Evolutionary conservation across 352 stramenopile genomes (phyloP).

Genomic region (Globisporangium perplexum): DNA sequence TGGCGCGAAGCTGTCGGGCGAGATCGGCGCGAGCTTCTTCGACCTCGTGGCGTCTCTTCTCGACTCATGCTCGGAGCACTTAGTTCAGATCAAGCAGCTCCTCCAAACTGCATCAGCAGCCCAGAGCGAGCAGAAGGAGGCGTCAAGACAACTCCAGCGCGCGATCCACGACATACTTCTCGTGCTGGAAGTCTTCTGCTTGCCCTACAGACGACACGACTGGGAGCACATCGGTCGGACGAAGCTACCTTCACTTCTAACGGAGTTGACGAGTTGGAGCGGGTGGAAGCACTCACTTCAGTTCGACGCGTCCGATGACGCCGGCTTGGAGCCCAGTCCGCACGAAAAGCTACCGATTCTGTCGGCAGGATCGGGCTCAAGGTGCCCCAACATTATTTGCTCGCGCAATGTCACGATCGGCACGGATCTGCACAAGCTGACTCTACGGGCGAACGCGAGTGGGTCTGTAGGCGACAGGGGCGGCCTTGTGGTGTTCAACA

Average conservation of each 20-base stretch:
- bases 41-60: constrained; percentile 52
- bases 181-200: constrained; percentile 69
- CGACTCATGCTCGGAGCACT: constrained; percentile 26
- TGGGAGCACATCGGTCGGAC: constrained; percentile 58
- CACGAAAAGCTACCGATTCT: constrained; percentile 49
- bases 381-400: constrained; percentile 69
- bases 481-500: constrained; percentile 66
- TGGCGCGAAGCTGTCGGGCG: constrained; percentile 28
- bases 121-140: constrained; percentile 14
- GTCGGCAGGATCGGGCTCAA: constrained; percentile 39
- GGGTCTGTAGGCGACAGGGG: constrained; percentile 8
- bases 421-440: constrained; percentile 62
- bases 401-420: constrained; percentile 52
- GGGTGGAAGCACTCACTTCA: constrained; percentile 66
- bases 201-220: constrained; percentile 62
- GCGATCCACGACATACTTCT: constrained; percentile 67
- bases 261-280: constrained; percentile 67
- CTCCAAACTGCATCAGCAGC: constrained; percentile 14
- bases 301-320: constrained; percentile 42
- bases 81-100: constrained; percentile 33
- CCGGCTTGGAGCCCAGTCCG: constrained; percentile 19
- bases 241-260: constrained; percentile 56
- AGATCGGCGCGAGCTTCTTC: constrained; percentile 66
- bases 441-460: constrained; percentile 15
- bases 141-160: constrained; percentile 28